Percentiles rank a stretch among this genome's conserved stretches.
phyloP scores from a whole-genome alignment of 208 protist species.

The Leishmania turanica region DNA sequence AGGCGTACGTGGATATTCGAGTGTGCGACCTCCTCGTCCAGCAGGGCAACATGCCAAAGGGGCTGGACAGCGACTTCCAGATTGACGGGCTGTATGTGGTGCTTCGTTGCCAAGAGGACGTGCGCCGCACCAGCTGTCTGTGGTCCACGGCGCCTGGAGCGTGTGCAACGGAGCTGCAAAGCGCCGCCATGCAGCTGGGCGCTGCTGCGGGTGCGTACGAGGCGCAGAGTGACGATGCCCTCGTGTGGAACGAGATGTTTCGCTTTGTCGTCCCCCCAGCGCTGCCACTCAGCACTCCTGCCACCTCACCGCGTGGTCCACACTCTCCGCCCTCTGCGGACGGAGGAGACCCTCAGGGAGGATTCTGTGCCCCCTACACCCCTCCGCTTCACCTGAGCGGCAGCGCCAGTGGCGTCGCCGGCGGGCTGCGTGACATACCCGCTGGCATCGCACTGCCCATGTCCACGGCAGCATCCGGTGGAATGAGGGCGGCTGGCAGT shows the following conservation, averaged over 20 bases:
- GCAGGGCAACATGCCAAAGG: constrained; percentile 20
- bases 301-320: not conserved
- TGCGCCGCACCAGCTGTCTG: constrained; percentile 49
- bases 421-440: not conserved
- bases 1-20: constrained; percentile 36
- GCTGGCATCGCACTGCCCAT: constrained; percentile 4
- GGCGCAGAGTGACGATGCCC: constrained; percentile 13
- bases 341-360: not conserved
- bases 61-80: constrained; percentile 33
- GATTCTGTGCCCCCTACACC: not conserved
- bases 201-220: not conserved
- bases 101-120: constrained; percentile 43
- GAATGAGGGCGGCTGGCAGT: not conserved
- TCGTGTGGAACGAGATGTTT: constrained; percentile 62
- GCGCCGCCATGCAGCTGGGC: not conserved
- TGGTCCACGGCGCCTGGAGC: constrained; percentile 1
- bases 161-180: not conserved
- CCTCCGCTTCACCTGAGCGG: not conserved
- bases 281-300: not conserved
- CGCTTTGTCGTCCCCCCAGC: constrained; percentile 12
- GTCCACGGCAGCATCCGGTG: not conserved
- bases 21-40: constrained; percentile 43
- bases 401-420: not conserved
- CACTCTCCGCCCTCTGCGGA: not conserved
- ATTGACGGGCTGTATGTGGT: constrained; percentile 68